Percentiles rank a stretch among this genome's conserved stretches.
phyloP scores from a whole-genome alignment of 495 filamentous ascomycete species.

The Podospora conica region DNA sequence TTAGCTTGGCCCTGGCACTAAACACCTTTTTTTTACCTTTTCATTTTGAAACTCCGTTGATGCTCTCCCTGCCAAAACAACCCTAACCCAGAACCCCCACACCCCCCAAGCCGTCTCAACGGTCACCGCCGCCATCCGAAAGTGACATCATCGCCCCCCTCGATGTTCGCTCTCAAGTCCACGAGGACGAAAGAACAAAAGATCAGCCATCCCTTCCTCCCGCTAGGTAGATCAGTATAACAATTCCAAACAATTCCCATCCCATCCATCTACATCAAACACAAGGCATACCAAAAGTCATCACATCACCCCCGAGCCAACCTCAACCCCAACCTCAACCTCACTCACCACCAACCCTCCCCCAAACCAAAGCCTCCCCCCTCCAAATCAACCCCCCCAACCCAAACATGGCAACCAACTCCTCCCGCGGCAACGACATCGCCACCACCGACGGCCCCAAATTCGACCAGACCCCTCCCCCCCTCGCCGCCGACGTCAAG shows the following conservation, averaged over 20 bases:
- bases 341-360: not conserved
- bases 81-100: not conserved
- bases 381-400: not conserved
- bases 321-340: not conserved
- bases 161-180: not conserved
- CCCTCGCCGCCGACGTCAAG: conserved; percentile 16
- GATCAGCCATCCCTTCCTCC: not conserved
- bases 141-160: conserved; percentile 5
- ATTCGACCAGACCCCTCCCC: not conserved
- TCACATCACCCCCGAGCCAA: not conserved
- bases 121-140: too few species aligned
- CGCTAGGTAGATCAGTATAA: not conserved
- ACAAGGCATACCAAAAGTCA: not conserved
- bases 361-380: too few species aligned
- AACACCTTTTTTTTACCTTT: too few species aligned
- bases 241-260: not conserved
- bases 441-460: conserved; percentile 18
- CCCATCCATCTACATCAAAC: not conserved
- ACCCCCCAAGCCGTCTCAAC: too few species aligned
- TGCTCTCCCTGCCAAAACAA: too few species aligned
- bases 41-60: too few species aligned
- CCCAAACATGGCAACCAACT: conserved; percentile 30
- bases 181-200: not conserved
- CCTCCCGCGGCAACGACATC: conserved; percentile 27
- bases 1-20: too few species aligned